These are phyloP conservation scores for Magnusiomyces fungicola DNA, from an alignment of 1,139 yeast genomes.

Conservation along the genomic window DNA sequence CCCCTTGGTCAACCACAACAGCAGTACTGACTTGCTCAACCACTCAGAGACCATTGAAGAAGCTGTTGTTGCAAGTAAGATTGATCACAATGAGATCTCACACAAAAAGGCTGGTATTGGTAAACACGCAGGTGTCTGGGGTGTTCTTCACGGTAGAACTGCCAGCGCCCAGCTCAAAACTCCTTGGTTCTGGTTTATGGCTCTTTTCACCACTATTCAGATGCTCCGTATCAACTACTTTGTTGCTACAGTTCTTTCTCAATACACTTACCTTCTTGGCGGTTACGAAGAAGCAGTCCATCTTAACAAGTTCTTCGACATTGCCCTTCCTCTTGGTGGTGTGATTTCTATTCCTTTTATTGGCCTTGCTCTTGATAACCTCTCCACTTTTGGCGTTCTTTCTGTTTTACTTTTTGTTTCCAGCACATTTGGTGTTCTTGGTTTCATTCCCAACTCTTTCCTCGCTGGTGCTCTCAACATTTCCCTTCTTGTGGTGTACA, in stretches of 20 bases:
- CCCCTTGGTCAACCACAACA: background rate
- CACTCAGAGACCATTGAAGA: constrained; percentile 5
- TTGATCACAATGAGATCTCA: background rate
- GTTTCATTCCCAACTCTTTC: constrained; percentile 37
- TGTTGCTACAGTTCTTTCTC: constrained; percentile 79
- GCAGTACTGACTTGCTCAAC: background rate
- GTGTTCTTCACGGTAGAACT: constrained; percentile 65
- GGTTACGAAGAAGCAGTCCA: constrained; percentile 46
- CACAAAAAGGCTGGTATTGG: constrained; percentile 4
- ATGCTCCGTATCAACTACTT: constrained; percentile 88
- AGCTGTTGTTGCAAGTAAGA: constrained; percentile 4
- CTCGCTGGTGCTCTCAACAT: constrained; percentile 57
- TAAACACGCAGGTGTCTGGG: constrained; percentile 60
- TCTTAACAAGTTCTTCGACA: constrained; percentile 69
- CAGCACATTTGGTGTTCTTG: constrained; percentile 15
- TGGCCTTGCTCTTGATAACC: constrained; percentile 71
- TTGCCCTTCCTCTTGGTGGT: constrained; percentile 85
- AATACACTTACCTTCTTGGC: constrained; percentile 61
- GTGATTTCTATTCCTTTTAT: constrained; percentile 76
- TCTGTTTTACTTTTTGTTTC: constrained; percentile 38
- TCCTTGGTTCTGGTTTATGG: constrained; percentile 74
- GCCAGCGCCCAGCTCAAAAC: constrained; percentile 59
- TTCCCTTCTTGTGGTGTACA: constrained; percentile 62
- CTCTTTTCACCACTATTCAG: constrained; percentile 71
- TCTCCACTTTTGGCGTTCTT: constrained; percentile 55